Evolutionary conservation across 352 stramenopile species (phyloP), one percentile per base, ranked within the genome.

Genomic region (Globisporangium yorkense): DNA sequence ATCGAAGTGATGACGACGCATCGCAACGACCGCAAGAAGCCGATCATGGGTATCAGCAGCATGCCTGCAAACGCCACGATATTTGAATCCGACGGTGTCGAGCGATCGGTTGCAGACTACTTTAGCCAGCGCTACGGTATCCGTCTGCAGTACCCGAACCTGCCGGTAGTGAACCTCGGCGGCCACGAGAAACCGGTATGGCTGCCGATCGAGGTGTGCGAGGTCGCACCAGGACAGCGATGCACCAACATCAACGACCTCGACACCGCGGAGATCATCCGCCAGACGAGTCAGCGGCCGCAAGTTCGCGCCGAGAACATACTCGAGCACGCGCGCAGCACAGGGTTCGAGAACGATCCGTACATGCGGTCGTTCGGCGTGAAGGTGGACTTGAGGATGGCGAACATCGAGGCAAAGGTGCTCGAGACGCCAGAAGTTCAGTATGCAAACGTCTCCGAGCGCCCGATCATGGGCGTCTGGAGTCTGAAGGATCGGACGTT

Each of bases 221-320:
- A 87, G 51, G 77, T 92, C 12, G 72, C 78, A 0, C 71, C 77
- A 0, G 77, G 84, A 18, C 85, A 96, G 61, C 72, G 73, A 21
- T 88, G 85, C 45, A 44, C 75, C 0, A 86, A 87, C 50, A 88
- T 91, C 24, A 89, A 87, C 29, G 83, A 94, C 3, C 60, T 80
- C 21, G 77, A 96, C 53, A 92, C 83, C 24, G 79, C 84, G 12
- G 80, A 94, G 57, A 93, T 96, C 43, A 94, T 96, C 51, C 31
- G 50, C 16, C 74, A 86, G 47, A 89, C 80, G 9, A 77, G 69
- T 46, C 65, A 84, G 56, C 63, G 63, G 18, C 80, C 76, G 4
- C 57, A 67, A 2, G 60, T 74, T n/a, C 79, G 82, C 39, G 62
- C 77, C 20, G 54, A 71, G n/a, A 79, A 67, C 12, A 82, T 92